Evolutionary conservation across 2,329 filamentous ascomycete genomes (phyloP).

Genomic region (Penicillium thymicola): DNA sequence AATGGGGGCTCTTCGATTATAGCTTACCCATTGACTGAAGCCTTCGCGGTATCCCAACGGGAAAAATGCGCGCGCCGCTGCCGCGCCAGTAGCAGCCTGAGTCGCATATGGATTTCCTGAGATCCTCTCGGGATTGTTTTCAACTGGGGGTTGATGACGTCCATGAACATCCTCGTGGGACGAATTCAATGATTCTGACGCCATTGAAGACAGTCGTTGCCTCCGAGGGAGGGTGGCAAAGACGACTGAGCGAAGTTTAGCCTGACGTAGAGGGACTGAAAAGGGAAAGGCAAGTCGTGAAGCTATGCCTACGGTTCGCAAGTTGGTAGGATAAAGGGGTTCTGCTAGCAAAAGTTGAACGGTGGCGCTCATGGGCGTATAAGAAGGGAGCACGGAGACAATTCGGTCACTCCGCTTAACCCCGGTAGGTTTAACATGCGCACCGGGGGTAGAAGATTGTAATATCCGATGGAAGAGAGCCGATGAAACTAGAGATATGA

Average conservation of each 20-base stretch:
- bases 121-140: constrained; percentile 12
- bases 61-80: constrained; percentile 53
- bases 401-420: constrained; percentile 24
- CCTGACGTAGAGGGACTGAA: neutral
- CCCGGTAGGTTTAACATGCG: constrained; percentile 18
- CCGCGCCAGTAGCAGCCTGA: constrained; percentile 29
- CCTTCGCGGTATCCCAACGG: constrained; percentile 90
- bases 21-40: constrained; percentile 80
- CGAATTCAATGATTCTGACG: constrained; percentile 36
- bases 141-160: constrained; percentile 17
- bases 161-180: constrained; percentile 29
- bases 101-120: constrained; percentile 30
- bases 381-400: constrained; percentile 18
- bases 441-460: neutral
- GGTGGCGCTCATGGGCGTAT: constrained; percentile 17
- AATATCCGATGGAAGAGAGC: neutral
- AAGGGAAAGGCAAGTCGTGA: neutral
- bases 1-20: neutral
- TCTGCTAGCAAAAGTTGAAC: constrained; percentile 9
- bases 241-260: neutral
- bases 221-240: constrained; percentile 16
- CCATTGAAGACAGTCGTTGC: constrained; percentile 30
- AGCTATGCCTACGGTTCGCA: neutral
- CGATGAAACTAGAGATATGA: neutral
- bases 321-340: constrained; percentile 1